phyloP scores from a whole-genome alignment of 73 alveolate genomes.

The Tetrahymena thermophila region DNA sequence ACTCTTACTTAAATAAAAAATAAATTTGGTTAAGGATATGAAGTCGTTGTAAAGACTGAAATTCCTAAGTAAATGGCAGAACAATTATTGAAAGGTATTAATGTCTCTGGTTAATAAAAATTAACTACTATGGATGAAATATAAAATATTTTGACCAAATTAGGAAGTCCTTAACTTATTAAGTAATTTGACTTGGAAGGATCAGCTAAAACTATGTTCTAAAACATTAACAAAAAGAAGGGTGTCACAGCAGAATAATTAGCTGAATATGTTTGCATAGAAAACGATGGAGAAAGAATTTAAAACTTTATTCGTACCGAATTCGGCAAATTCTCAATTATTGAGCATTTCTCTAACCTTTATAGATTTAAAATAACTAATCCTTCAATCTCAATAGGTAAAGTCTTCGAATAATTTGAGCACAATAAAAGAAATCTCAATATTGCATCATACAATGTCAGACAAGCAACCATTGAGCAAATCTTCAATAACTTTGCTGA shows the following conservation, averaged over 20 bases:
- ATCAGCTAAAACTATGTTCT: slow-evolving; percentile 28
- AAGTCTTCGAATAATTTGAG: slow-evolving; percentile 43
- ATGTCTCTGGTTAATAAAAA: slow-evolving; percentile 18
- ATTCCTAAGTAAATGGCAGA: slow-evolving; percentile 39
- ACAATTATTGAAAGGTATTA: slow-evolving; percentile 6
- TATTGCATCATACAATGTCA: slow-evolving; percentile 51
- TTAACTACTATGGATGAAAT: not conserved
- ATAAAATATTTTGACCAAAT: not conserved
- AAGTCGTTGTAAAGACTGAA: not conserved
- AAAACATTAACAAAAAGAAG: slow-evolving; percentile 34
- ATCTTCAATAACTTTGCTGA: slow-evolving; percentile 54
- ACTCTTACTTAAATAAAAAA: not conserved
- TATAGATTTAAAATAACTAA: slow-evolving; percentile 34
- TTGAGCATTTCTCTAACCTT: slow-evolving; percentile 48
- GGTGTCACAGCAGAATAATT: slow-evolving; percentile 21
- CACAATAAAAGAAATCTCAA: slow-evolving; percentile 46
- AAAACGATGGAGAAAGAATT: slow-evolving; percentile 23
- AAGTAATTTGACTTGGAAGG: slow-evolving; percentile 17
- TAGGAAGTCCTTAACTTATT: slow-evolving; percentile 1
- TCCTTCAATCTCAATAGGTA: slow-evolving; percentile 23
- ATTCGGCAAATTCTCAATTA: slow-evolving; percentile 27
- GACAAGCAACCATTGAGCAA: slow-evolving; percentile 47
- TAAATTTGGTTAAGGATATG: not conserved
- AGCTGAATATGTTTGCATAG: slow-evolving; percentile 43
- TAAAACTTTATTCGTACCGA: slow-evolving; percentile 11